Base-by-base conservation (phyloP, 2,329 filamentous ascomycete genomes). In the Aspergillus brasiliensis region DNA sequence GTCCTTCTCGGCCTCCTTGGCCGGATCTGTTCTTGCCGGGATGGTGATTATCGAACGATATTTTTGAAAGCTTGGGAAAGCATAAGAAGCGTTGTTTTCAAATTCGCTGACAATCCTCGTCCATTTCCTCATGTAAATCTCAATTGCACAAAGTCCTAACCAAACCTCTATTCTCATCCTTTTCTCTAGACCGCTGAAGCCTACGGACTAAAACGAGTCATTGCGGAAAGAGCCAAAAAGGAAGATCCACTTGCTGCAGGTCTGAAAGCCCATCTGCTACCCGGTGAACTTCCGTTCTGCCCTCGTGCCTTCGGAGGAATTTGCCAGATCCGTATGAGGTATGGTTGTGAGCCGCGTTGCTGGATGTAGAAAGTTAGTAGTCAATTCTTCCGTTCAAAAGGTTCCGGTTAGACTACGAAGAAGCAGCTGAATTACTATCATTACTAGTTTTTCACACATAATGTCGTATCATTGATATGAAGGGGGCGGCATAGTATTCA, bases 11-110 rank as follows among this genome's bases (percentile, higher is more conserved):
- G 31, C 11, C 10, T 34, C 31, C 13, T 34, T 34, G 13, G 11
- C 52, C 52, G 52, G 52, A 55, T 55, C 27, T 23, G 42, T 31
- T 13, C 52, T n/a, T 55, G 52, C 52, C 52, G 52, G 52, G 15
- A 44, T 48, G 44, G 40, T 44, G 49, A 25, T 52, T 6, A 13
- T 27, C 19, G 17, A 34, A 34, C 31, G 31, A 34, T 34, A 34
- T 31, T 34, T 31, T 34, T 34, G 31, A 34, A 34, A 34, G 11
- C n/a, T n/a, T 15, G 31, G 31, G 31, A 34, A n/a, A n/a, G 11
- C 11, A 11, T 34, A 11, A 34, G 11, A 11, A 34, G 11, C 11
- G 11, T 34, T 15, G 5, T 6, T 13, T 34, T 34, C 31, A 13
- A 34, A 11, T 15, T n/a, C n/a, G n/a, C n/a, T 34, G 31, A 34